Conservation (phyloP, 371 early-diverging fungal genomes). For the Apophysomyces trapeziformis region DNA sequence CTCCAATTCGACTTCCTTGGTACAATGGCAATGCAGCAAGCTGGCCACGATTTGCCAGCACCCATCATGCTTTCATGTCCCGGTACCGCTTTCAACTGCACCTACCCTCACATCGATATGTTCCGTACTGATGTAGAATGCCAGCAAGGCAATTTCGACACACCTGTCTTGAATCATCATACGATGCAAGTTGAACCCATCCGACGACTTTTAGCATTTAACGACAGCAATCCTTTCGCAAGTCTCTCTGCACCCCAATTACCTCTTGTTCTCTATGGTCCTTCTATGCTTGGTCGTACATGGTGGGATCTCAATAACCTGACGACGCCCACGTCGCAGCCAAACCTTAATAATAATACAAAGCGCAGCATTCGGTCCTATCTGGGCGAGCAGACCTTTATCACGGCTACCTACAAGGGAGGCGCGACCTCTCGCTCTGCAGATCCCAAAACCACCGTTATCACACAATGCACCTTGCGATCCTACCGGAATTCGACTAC, state of each 20-base stretch:
- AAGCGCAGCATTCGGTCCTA: not conserved
- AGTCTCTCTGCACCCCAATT: not conserved
- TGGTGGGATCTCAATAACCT: slow-evolving; percentile 16
- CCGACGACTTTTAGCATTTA: not conserved
- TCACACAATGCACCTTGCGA: slow-evolving; percentile 15
- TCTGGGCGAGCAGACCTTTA: slow-evolving; percentile 18
- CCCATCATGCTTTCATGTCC: not conserved
- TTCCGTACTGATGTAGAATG: slow-evolving; percentile 14
- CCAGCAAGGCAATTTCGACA: slow-evolving; percentile 12
- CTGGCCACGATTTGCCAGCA: not conserved
- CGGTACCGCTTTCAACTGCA: slow-evolving; percentile 17
- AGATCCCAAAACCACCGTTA: not conserved
- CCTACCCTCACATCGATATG: not conserved
- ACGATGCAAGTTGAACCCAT: not conserved
- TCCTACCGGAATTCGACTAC: slow-evolving; percentile 15
- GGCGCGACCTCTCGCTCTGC: not conserved
- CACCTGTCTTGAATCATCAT: slow-evolving; percentile 10
- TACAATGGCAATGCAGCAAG: not conserved
- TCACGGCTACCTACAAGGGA: slow-evolving; percentile 4
- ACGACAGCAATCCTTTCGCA: not conserved
- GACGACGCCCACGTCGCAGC: not conserved
- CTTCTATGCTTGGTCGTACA: slow-evolving; percentile 18
- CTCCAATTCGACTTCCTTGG: not conserved
- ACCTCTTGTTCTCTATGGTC: slow-evolving; percentile 15
- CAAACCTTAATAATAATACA: not conserved